Percentiles rank a stretch among this genome's conserved stretches.
Conservation (phyloP, 2,329 filamentous ascomycete species). For the Exserohilum rostratum region DNA sequence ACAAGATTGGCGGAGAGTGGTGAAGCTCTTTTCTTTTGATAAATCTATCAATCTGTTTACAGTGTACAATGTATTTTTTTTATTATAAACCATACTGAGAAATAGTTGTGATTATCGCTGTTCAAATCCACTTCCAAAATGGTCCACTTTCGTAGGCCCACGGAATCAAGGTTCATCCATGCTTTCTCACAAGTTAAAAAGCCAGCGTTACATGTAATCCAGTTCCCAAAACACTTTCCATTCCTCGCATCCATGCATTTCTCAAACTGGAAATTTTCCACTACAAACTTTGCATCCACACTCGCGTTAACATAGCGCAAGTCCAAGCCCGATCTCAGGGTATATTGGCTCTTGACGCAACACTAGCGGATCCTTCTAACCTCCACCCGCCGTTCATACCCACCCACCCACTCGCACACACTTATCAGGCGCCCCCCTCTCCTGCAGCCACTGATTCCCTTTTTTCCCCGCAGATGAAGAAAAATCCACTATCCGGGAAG, state of each 20-base stretch:
- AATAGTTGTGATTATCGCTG: no score
- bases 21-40: conserved; percentile 18
- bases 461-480: not conserved
- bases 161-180: no score
- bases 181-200: no score
- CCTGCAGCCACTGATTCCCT: not conserved
- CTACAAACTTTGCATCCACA: no score
- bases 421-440: not conserved
- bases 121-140: no score
- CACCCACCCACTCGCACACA: not conserved
- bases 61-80: not conserved
- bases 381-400: not conserved
- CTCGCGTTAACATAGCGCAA: no score
- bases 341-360: not conserved
- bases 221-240: no score
- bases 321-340: not conserved
- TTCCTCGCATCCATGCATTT: not conserved
- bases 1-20: conserved; percentile 62
- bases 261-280: not conserved
- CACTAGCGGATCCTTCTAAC: not conserved
- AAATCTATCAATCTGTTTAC: not conserved
- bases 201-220: no score
- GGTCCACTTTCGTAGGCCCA: no score
- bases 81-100: no score
- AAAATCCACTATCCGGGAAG: not conserved